A percentile compares a stretch with the other conserved stretches of the same genome.
phyloP scores from a whole-genome alignment of 1,284 basidiomycete genomes.

The Moesziomyces sp. region DNA sequence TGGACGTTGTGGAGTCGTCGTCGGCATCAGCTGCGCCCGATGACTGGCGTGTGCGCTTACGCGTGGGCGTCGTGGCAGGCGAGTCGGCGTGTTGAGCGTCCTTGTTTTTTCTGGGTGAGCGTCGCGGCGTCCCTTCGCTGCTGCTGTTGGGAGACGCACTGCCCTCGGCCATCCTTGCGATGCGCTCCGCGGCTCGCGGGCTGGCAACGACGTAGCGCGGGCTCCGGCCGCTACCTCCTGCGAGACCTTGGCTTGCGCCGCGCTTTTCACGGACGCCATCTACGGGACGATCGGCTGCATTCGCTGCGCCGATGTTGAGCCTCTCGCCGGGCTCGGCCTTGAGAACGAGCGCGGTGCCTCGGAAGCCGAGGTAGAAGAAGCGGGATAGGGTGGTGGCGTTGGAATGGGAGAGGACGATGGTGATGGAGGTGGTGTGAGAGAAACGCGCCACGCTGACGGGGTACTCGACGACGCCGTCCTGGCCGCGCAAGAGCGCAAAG shows the following conservation, averaged over 20 bases:
- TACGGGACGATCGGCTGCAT: slow-evolving; percentile 55
- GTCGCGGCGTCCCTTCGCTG: slow-evolving; percentile 8
- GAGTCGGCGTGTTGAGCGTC: slow-evolving; percentile 1
- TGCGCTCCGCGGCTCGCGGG: slow-evolving; percentile 24
- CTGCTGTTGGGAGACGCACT: background rate
- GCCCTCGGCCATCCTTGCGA: slow-evolving; percentile 23
- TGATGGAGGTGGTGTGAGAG: slow-evolving; percentile 60
- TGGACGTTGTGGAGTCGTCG: slow-evolving; percentile 8
- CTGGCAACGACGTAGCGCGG: slow-evolving; percentile 31
- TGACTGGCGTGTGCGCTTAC: slow-evolving; percentile 22
- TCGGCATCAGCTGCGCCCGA: slow-evolving; percentile 12
- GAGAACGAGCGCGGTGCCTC: slow-evolving; percentile 58
- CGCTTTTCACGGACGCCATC: slow-evolving; percentile 50
- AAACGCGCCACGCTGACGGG: slow-evolving; percentile 63
- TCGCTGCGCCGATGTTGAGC: slow-evolving; percentile 59
- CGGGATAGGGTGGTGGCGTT: slow-evolving; percentile 52
- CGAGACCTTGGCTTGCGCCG: slow-evolving; percentile 44
- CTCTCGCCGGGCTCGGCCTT: slow-evolving; percentile 44
- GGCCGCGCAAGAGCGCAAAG: slow-evolving; percentile 56
- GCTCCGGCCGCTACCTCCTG: slow-evolving; percentile 30
- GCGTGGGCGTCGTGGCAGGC: slow-evolving; percentile 19
- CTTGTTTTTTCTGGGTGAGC: slow-evolving; percentile 25
- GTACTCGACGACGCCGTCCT: slow-evolving; percentile 59
- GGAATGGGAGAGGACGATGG: slow-evolving; percentile 59
- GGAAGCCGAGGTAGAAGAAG: slow-evolving; percentile 64